Evolutionary conservation across 2,329 filamentous ascomycete species (phyloP).

Genomic region (Colletotrichum tofieldiae): DNA sequence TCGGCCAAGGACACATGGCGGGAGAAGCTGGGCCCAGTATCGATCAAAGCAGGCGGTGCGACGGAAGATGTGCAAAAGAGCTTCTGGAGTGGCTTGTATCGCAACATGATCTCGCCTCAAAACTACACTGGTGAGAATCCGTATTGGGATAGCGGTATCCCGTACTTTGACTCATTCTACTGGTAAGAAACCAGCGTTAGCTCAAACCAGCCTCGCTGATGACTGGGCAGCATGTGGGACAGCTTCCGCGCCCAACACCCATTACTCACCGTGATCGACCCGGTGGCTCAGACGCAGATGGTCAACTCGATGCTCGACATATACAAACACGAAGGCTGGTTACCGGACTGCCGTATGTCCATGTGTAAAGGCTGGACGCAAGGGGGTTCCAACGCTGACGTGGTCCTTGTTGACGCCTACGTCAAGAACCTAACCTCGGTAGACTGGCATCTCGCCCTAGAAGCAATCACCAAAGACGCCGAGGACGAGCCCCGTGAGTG

Average conservation of each 20-base stretch:
- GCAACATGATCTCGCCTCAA: constrained; percentile 75
- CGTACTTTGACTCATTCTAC: constrained; percentile 73
- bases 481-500: constrained; percentile 74
- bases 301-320: constrained; percentile 76
- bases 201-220: constrained; percentile 8
- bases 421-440: constrained; percentile 74
- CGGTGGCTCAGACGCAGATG: constrained; percentile 72
- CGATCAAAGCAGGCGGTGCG: constrained; percentile 63
- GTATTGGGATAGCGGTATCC: constrained; percentile 72
- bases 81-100: constrained; percentile 76
- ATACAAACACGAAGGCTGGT: constrained; percentile 75
- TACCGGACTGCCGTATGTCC: constrained; percentile 80
- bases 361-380: constrained; percentile 78
- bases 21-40: constrained; percentile 69
- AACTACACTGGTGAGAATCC: constrained; percentile 78
- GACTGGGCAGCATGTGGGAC: constrained; percentile 69
- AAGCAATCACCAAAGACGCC: constrained; percentile 76
- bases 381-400: constrained; percentile 77
- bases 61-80: constrained; percentile 67
- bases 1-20: constrained; percentile 70
- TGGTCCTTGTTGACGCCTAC: constrained; percentile 74
- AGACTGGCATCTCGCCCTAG: constrained; percentile 73
- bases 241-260: constrained; percentile 75
- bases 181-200: constrained; percentile 44
- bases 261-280: constrained; percentile 75